phyloP scores from a whole-genome alignment of 106 monocot genomes.

The Dendrobium chrysotoxum region DNA sequence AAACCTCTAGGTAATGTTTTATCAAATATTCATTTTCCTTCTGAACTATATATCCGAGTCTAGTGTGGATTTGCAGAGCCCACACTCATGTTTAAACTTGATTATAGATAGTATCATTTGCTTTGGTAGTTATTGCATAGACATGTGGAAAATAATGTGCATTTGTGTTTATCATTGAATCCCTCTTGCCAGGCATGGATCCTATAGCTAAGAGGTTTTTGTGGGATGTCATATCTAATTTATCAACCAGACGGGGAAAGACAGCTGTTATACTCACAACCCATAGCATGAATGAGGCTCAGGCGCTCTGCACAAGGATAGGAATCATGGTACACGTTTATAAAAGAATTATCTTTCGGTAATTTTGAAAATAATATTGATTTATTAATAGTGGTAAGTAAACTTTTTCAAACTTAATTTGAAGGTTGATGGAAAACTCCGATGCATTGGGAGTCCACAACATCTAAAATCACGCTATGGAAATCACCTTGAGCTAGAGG shows the following conservation, averaged over 20 bases:
- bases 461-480: constrained; percentile 92
- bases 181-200: constrained; percentile 58
- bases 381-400: not conserved
- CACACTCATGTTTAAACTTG: not conserved
- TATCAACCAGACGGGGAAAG: constrained; percentile 79
- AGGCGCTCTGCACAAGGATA: constrained; percentile 86
- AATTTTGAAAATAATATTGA: not conserved
- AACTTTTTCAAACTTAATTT: constrained; percentile 1
- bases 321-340: constrained; percentile 73
- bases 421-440: constrained; percentile 59
- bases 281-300: constrained; percentile 97
- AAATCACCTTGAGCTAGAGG: constrained; percentile 94
- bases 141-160: not conserved
- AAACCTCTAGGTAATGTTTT: too few relatives aligned
- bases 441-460: constrained; percentile 86
- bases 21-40: too few relatives aligned
- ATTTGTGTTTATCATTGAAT: not conserved
- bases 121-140: not conserved
- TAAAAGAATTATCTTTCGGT: not conserved
- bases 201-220: constrained; percentile 89
- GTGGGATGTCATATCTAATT: constrained; percentile 88
- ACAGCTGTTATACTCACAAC: constrained; percentile 88
- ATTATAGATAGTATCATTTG: not conserved
- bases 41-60: too few relatives aligned
- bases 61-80: not conserved